phyloP scores from a whole-genome alignment of 1,284 basidiomycete species.

The Naganishia sp. region DNA sequence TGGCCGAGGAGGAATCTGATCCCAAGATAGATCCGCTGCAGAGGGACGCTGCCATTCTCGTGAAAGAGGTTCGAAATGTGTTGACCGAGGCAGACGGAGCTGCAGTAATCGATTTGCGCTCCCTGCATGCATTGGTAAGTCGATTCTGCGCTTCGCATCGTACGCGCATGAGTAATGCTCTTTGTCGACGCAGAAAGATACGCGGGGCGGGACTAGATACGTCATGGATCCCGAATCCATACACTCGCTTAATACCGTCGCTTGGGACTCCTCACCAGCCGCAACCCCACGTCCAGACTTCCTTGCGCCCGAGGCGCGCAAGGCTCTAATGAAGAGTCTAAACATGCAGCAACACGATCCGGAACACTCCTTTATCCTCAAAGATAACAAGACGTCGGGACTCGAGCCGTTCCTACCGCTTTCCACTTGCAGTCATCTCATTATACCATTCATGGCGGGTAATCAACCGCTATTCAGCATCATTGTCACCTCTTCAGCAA shows the following conservation, averaged over 20 bases:
- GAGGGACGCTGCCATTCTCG: constrained; percentile 7
- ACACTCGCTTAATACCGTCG: constrained; percentile 5
- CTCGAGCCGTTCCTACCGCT: constrained; percentile 35
- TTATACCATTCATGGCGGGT: constrained; percentile 38
- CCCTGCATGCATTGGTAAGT: constrained; percentile 8
- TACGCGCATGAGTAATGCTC: too few relatives aligned
- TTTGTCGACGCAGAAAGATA: constrained; percentile 14
- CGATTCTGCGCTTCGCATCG: too few relatives aligned
- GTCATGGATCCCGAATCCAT: constrained; percentile 23
- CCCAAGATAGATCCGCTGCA: not conserved
- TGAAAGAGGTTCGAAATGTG: not conserved
- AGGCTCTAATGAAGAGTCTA: constrained; percentile 7
- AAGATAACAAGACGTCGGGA: constrained; percentile 32
- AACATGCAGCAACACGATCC: constrained; percentile 8
- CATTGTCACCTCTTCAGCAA: constrained; percentile 34
- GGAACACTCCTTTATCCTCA: not conserved
- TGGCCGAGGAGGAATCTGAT: not conserved
- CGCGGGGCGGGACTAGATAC: constrained; percentile 2
- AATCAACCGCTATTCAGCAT: constrained; percentile 39
- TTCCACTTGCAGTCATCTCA: constrained; percentile 32
- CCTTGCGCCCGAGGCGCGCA: constrained; percentile 8
- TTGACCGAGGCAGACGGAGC: constrained; percentile 4
- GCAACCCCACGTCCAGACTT: not conserved
- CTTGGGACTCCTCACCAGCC: not conserved
- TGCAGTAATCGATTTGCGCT: constrained; percentile 9